These are phyloP conservation scores for Ulmus americana DNA, from an alignment of 331 rosid genomes.

Conservation along the genomic window DNA sequence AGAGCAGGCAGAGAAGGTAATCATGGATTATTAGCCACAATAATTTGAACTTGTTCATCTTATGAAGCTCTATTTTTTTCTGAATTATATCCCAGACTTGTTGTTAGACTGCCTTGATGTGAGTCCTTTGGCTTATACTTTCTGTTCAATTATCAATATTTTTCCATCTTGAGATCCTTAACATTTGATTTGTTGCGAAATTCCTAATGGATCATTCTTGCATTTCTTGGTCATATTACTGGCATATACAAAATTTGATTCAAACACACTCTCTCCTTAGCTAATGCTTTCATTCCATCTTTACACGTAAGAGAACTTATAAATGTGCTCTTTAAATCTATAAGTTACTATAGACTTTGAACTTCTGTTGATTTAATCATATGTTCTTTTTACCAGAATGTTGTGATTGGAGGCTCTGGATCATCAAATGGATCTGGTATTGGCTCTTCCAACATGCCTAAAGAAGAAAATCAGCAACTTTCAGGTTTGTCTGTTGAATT, in stretches of 20 bases:
- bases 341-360: background rate
- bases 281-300: background rate
- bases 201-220: conserved; percentile 8
- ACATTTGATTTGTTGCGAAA: background rate
- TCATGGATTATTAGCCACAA: conserved; percentile 22
- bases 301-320: background rate
- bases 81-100: background rate
- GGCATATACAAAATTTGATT: background rate
- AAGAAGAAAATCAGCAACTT: conserved; percentile 42
- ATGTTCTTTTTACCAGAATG: conserved; percentile 35
- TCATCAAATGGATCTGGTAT: conserved; percentile 58
- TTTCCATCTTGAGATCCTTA: background rate
- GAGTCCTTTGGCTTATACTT: background rate
- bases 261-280: background rate
- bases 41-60: background rate
- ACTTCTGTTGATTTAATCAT: conserved; percentile 1
- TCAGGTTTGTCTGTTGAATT: conserved; percentile 44
- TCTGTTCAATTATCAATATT: background rate
- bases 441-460: conserved; percentile 53
- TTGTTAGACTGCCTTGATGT: conserved; percentile 5
- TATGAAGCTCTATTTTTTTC: background rate
- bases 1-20: conserved; percentile 41
- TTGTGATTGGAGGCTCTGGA: conserved; percentile 39
- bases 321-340: background rate
- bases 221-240: conserved; percentile 7